phyloP scores from a whole-genome alignment of 805 yeast genomes.

The Candida dajiaensis region DNA sequence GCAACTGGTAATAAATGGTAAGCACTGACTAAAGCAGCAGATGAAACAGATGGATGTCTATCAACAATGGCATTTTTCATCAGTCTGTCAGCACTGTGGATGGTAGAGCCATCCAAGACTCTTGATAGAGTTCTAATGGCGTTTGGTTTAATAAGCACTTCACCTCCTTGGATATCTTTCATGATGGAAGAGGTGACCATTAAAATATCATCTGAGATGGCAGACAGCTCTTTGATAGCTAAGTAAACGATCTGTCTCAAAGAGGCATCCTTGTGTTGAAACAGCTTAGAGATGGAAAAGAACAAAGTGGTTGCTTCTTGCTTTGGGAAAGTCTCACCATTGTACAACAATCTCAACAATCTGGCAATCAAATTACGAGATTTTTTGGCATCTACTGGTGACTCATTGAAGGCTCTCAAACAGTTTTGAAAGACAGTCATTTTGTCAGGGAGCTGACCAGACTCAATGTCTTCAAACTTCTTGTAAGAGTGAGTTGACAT shows the following conservation, averaged over 20 bases:
- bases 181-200: constrained; percentile 98
- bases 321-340: constrained; percentile 83
- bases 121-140: constrained; percentile 90
- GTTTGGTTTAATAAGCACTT: constrained; percentile 80
- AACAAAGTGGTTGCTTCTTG: constrained; percentile 89
- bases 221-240: constrained; percentile 86
- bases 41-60: constrained; percentile 76
- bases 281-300: constrained; percentile 89
- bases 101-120: constrained; percentile 85
- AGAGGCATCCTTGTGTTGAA: constrained; percentile 84
- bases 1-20: constrained; percentile 88
- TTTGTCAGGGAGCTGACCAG: constrained; percentile 75
- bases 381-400: constrained; percentile 82
- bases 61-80: constrained; percentile 92
- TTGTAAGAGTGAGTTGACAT: constrained; percentile 86
- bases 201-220: constrained; percentile 82
- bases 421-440: constrained; percentile 98
- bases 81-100: constrained; percentile 87
- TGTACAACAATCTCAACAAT: constrained; percentile 71
- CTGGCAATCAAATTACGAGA: constrained; percentile 81
- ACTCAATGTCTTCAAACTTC: constrained; percentile 71
- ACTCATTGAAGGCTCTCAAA: constrained; percentile 83
- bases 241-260: constrained; percentile 91
- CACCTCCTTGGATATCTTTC: constrained; percentile 95
- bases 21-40: constrained; percentile 91